A percentile compares a stretch with the other conserved stretches of the same genome.
Evolutionary conservation across 176 grass and related monocot species (phyloP).

Genomic region (sorghum (Sorghum bicolor)): Sorghum_bicolor_NCBIv3 NC_012872.2:6631001-6631500

Average conservation of each 20-base stretch:
- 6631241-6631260: conserved; percentile 69
- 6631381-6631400: background rate
- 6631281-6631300: conserved; percentile 93
- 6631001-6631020: background rate
- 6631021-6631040: background rate
- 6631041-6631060: background rate
- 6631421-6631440: conserved; percentile 8
- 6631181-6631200: background rate
- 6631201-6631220: background rate
- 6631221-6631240: conserved; percentile 34
- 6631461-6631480: conserved; percentile 82
- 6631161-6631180: background rate
- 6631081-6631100: background rate
- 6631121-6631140: background rate
- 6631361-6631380: conserved; percentile 87
- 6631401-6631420: background rate
- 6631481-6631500: conserved; percentile 51
- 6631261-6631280: conserved; percentile 60
- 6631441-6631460: conserved; percentile 70
- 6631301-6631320: conserved; percentile 90
- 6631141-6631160: background rate
- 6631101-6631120: conserved; percentile 13
- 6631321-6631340: conserved; percentile 79
- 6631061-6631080: background rate
- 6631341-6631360: conserved; percentile 97